Percentiles rank a stretch among this genome's conserved stretches.
Evolutionary conservation across 2,329 filamentous ascomycete genomes (phyloP).

Genomic region (Coniella lustricola): DNA sequence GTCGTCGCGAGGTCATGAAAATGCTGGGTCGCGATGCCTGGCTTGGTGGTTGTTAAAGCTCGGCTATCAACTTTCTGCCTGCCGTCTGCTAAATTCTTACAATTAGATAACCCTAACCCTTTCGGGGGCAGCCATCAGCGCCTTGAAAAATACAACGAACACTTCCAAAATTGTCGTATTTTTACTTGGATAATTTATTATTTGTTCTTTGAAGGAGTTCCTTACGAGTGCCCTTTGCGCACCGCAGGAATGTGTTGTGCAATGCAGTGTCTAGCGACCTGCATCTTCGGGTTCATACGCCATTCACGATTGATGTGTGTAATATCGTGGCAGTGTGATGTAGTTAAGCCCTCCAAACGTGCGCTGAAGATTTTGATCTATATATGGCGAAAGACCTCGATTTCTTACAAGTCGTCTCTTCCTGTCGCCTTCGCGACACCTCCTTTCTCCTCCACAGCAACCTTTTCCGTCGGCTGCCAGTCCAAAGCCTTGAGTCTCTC

Average conservation of each 20-base stretch:
- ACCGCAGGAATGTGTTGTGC: too few relatives aligned
- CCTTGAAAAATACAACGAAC: too few relatives aligned
- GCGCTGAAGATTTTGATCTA: background rate
- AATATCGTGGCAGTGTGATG: too few relatives aligned
- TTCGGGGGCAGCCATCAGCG: background rate
- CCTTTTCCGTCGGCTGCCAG: conserved; percentile 62
- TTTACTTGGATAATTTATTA: too few relatives aligned
- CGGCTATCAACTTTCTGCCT: background rate
- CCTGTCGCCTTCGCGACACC: conserved; percentile 65
- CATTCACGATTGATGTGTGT: too few relatives aligned
- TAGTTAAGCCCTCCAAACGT: too few relatives aligned
- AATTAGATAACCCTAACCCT: background rate
- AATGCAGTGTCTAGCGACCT: background rate
- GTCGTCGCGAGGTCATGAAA: background rate
- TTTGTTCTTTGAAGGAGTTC: too few relatives aligned
- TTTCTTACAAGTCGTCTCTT: conserved; percentile 61
- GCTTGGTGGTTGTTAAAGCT: background rate
- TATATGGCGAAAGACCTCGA: background rate
- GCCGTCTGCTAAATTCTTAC: conserved; percentile 3
- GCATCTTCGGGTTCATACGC: background rate
- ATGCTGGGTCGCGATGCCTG: background rate
- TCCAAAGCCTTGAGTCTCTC: conserved; percentile 87
- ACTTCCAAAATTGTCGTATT: too few relatives aligned
- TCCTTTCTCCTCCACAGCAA: conserved; percentile 29
- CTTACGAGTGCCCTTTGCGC: too few relatives aligned